Conservation (phyloP, 148 eudicot species). For the Cornus controversa region DNA sequence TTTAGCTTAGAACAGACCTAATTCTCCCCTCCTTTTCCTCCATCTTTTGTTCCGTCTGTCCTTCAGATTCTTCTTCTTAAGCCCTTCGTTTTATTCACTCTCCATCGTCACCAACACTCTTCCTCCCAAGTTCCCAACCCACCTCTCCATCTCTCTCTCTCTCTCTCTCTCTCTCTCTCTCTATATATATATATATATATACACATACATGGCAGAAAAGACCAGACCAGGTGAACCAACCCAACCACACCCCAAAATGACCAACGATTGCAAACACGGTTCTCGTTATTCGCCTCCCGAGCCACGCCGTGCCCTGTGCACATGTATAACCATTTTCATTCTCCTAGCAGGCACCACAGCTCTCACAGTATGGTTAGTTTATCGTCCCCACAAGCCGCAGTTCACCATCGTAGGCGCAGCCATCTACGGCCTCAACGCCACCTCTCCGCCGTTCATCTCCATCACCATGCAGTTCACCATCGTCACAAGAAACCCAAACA, state of each 20-base stretch:
- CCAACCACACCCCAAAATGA: not conserved
- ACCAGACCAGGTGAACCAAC: not conserved
- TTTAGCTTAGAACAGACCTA: not conserved
- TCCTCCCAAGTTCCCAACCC: too few relatives aligned
- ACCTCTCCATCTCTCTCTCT: not conserved
- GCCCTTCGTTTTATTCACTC: not conserved
- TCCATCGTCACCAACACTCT: not conserved
- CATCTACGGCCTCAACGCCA: constrained; percentile 51
- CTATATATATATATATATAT: not conserved
- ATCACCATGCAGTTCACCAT: constrained; percentile 65
- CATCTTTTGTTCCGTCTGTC: not conserved
- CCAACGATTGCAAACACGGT: not conserved
- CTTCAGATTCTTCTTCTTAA: not conserved
- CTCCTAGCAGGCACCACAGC: constrained; percentile 44
- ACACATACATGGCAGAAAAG: not conserved
- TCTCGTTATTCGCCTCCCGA: not conserved
- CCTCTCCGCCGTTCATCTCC: constrained; percentile 44
- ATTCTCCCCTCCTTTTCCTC: not conserved
- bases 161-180: not conserved
- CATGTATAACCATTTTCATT: constrained; percentile 27
- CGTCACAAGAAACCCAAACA: constrained; percentile 61
- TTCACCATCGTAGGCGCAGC: constrained; percentile 49
- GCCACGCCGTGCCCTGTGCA: constrained; percentile 15
- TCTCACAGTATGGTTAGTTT: constrained; percentile 62
- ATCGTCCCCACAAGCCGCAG: constrained; percentile 65